A percentile compares a stretch with the other conserved stretches of the same genome.
These are phyloP conservation scores for Aspergillus heteromorphus DNA, from an alignment of 495 filamentous ascomycete genomes.

Conservation along the genomic window DNA sequence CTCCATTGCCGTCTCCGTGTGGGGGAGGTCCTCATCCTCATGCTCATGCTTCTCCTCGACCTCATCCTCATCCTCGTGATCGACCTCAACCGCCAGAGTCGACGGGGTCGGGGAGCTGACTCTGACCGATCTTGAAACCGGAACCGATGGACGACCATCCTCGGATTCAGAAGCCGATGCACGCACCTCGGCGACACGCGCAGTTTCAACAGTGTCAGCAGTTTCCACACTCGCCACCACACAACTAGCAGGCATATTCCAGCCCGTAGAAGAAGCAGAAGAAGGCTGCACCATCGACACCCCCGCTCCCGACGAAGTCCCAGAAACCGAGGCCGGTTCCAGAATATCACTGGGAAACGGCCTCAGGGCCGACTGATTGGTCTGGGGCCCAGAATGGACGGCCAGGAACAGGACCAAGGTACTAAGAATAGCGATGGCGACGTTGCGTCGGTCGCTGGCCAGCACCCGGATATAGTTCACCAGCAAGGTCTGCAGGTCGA, in stretches of 20 bases:
- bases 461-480: constrained; percentile 63
- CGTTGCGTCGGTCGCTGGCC: constrained; percentile 64
- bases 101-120: neutral
- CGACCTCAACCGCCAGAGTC: neutral
- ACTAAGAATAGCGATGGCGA: constrained; percentile 59
- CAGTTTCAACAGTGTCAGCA: neutral
- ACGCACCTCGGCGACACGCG: neutral
- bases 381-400: constrained; percentile 17
- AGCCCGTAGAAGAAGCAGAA: neutral
- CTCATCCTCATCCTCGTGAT: no score
- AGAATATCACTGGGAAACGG: constrained; percentile 16
- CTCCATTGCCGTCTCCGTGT: neutral
- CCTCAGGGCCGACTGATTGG: constrained; percentile 8
- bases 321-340: neutral
- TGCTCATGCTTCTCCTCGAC: no score
- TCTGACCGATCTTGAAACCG: no score
- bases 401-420: constrained; percentile 54
- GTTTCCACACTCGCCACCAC: neutral
- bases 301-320: constrained; percentile 1
- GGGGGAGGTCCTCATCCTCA: no score
- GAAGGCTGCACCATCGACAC: constrained; percentile 6
- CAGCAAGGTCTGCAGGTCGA: constrained; percentile 55
- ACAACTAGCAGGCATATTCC: neutral
- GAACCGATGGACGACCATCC: neutral
- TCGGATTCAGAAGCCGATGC: neutral